These are phyloP conservation scores for Pholiota microspora DNA, from an alignment of 768 basidiomycete species.

Conservation along the genomic window DNA sequence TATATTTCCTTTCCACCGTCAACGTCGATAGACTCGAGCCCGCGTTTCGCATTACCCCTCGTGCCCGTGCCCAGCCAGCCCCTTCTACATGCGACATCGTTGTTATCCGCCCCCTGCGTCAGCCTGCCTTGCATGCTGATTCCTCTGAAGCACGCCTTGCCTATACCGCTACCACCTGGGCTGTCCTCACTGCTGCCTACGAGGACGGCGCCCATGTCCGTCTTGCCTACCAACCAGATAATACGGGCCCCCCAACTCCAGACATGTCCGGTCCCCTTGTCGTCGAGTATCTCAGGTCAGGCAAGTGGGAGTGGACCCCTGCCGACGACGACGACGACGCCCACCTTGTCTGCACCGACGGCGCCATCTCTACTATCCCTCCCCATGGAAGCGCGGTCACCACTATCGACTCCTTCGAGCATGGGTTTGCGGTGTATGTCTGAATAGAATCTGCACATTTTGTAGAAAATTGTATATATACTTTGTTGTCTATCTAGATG, in stretches of 20 bases:
- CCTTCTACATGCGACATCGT: slow-evolving; percentile 66
- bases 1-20: slow-evolving; percentile 80
- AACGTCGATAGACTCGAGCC: slow-evolving; percentile 89
- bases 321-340: slow-evolving; percentile 49
- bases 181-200: slow-evolving; percentile 70
- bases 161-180: slow-evolving; percentile 55
- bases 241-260: slow-evolving; percentile 28
- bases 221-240: slow-evolving; percentile 50
- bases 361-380: slow-evolving; percentile 63
- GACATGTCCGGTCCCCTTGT: slow-evolving; percentile 51
- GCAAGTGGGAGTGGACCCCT: slow-evolving; percentile 87
- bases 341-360: slow-evolving; percentile 79
- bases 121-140: slow-evolving; percentile 45
- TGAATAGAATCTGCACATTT: slow-evolving; percentile 22
- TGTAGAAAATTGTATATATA: background rate
- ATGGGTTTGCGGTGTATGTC: slow-evolving; percentile 47
- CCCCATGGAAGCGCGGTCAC: slow-evolving; percentile 58
- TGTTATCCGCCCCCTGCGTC: slow-evolving; percentile 68
- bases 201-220: slow-evolving; percentile 69
- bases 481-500: background rate
- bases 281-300: slow-evolving; percentile 77
- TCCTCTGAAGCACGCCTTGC: slow-evolving; percentile 37
- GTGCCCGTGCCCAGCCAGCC: slow-evolving; percentile 45
- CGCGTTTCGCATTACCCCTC: slow-evolving; percentile 73
- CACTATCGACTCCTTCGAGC: slow-evolving; percentile 33